phyloP scores from a whole-genome alignment of 345 rosid species.

The Moricandia arvensis region DNA sequence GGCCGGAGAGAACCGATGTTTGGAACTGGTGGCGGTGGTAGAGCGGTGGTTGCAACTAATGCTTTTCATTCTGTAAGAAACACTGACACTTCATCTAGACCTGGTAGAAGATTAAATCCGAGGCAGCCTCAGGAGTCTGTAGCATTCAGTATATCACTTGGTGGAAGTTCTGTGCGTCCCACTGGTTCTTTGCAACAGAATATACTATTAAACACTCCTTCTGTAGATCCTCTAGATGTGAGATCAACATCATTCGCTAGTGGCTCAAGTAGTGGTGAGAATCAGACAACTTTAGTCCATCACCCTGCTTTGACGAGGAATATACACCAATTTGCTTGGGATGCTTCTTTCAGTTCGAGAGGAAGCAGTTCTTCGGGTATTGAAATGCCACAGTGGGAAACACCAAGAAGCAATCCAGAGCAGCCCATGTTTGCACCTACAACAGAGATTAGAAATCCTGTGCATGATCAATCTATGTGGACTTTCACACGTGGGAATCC shows the following conservation, averaged over 20 bases:
- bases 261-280: constrained; percentile 45
- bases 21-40: constrained; percentile 53
- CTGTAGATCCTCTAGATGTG: constrained; percentile 45
- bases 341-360: constrained; percentile 51
- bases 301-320: constrained; percentile 54
- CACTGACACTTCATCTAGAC: constrained; percentile 42
- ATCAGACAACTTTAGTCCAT: constrained; percentile 47
- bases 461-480: constrained; percentile 68
- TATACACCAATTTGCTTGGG: constrained; percentile 51
- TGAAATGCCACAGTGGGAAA: constrained; percentile 45
- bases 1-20: constrained; percentile 48
- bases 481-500: constrained; percentile 51
- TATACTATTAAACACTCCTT: constrained; percentile 42
- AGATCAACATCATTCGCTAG: constrained; percentile 42
- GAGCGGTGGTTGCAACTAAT: constrained; percentile 30
- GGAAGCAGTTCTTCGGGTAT: constrained; percentile 46
- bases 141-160: constrained; percentile 46
- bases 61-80: constrained; percentile 51
- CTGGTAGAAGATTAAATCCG: constrained; percentile 47
- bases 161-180: constrained; percentile 44
- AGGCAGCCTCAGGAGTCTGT: constrained; percentile 56
- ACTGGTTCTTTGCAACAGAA: constrained; percentile 44
- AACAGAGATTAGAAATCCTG: constrained; percentile 51
- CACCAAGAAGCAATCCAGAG: constrained; percentile 52
- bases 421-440: constrained; percentile 54